A percentile compares a stretch with the other conserved stretches of the same genome.
Conservation (phyloP, 371 early-diverging fungal species). For the Apophysomyces variabilis region DNA sequence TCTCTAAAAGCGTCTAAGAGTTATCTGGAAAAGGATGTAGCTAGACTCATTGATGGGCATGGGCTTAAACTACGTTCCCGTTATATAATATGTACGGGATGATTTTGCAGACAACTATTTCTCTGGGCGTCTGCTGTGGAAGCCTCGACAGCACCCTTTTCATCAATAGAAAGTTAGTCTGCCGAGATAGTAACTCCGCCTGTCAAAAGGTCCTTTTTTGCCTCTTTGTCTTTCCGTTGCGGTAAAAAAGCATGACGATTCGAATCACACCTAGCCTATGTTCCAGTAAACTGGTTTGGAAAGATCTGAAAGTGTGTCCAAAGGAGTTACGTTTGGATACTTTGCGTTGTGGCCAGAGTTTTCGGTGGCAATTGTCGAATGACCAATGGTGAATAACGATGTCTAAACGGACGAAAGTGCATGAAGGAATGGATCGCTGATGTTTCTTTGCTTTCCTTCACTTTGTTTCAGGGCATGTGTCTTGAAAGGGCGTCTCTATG, state of each 20-base stretch:
- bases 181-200: too few species aligned
- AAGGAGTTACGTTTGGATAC: constrained; percentile 80
- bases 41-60: too few species aligned
- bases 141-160: too few species aligned
- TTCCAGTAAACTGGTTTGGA: constrained; percentile 50
- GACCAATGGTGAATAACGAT: constrained; percentile 37
- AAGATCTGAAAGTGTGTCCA: constrained; percentile 60
- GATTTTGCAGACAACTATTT: too few species aligned
- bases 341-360: constrained; percentile 87
- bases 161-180: too few species aligned
- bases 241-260: background rate
- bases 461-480: constrained; percentile 37
- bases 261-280: background rate
- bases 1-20: too few species aligned
- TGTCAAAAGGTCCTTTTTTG: background rate
- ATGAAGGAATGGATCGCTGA: too few species aligned
- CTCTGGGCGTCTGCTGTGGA: too few species aligned
- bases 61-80: too few species aligned
- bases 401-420: constrained; percentile 9
- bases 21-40: too few species aligned
- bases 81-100: too few species aligned
- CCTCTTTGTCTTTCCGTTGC: background rate
- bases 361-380: constrained; percentile 75
- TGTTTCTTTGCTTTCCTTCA: too few species aligned
- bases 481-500: constrained; percentile 35